Evolutionary conservation across 176 grass and related monocot genomes (phyloP), one percentile per base, ranked within the genome.

Genomic region (Aegilops tauschii): DNA sequence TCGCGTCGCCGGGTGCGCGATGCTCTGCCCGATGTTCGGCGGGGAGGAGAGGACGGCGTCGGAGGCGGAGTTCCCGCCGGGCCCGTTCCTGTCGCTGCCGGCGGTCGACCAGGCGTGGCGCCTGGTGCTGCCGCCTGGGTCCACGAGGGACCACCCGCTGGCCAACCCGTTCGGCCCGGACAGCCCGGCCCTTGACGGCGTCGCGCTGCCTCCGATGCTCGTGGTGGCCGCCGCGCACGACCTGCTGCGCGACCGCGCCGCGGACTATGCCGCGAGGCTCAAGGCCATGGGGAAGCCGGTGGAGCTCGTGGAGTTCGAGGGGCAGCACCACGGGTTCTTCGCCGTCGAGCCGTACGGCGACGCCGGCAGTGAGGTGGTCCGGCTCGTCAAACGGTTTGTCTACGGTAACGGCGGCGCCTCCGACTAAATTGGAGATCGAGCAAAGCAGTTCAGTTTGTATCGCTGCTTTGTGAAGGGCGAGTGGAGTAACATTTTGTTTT

Each of bases 301-400:
- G 16, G 79, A 83, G 83, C 65, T 86, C 14, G 82, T 79, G 16
- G 77, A 87, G 54, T 97, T 91, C 82, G 2, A 82, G 21, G 90
- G 76, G 76, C 92, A 95, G 88, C 84, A 97, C 7, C 95, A 95
- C 34, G 89, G 95, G 0, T 97, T 97, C 90, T 97, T 97, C 81
- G 65, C 83, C 40, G 65, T 93, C 36, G 84, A 91, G 44, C 92
- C 95, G 2, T 91, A 82, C 61, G 88, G 86, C 44, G 88, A 93
- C 27, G 74, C 92, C 13, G 84, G 81, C 17, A 54, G 69, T 69
- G 29, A 92, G 81, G 81, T 97, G 59, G 73, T 94, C 74, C 83
- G 69, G 5, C 59, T 77, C 5, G 27, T 97, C 12, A 81, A 83
- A 71, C 83, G 50, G 66, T 94, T 94, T 64, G 67, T 92, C 28